phyloP scores from a whole-genome alignment of 75 land plant genomes.

The Gnetum montanum region DNA sequence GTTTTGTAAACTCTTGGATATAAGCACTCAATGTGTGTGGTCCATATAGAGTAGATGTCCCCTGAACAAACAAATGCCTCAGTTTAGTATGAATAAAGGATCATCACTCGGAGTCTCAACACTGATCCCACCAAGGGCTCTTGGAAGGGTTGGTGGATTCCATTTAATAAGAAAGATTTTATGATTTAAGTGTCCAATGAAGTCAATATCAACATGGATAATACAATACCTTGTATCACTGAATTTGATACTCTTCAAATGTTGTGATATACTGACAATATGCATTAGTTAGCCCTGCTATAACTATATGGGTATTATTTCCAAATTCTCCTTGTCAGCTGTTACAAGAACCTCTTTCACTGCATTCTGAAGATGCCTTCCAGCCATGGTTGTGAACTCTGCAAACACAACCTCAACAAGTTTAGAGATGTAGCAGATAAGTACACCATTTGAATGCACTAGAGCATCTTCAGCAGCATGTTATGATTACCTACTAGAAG shows the following conservation, averaged over 20 bases:
- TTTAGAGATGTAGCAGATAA: too few species aligned
- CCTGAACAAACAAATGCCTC: conserved; percentile 39
- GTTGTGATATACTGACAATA: conserved; percentile 85
- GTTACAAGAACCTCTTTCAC: conserved; percentile 46
- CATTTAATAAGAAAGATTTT: too few species aligned
- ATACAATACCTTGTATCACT: conserved; percentile 80
- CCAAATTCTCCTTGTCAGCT: conserved; percentile 36
- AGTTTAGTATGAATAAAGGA: too few species aligned
- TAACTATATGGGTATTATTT: conserved; percentile 36
- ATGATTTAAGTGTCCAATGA: too few species aligned
- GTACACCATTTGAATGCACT: too few species aligned
- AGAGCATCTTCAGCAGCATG: too few species aligned
- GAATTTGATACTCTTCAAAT: conserved; percentile 64
- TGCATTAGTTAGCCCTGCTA: conserved; percentile 72
- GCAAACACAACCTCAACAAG: too few species aligned
- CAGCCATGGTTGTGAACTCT: conserved; percentile 93
- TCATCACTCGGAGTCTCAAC: too few species aligned
- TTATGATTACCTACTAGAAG: too few species aligned
- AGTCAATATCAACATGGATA: too few species aligned
- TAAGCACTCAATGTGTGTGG: conserved; percentile 74
- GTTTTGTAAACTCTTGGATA: conserved; percentile 78
- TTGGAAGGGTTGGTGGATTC: too few species aligned
- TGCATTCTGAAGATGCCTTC: conserved; percentile 65
- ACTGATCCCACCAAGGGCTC: too few species aligned
- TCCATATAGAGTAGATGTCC: conserved; percentile 73